A percentile compares a stretch with the other conserved stretches of the same genome.
Evolutionary conservation across 1,284 basidiomycete genomes (phyloP).

Genomic region (Rhodotorula mucilaginosa): DNA sequence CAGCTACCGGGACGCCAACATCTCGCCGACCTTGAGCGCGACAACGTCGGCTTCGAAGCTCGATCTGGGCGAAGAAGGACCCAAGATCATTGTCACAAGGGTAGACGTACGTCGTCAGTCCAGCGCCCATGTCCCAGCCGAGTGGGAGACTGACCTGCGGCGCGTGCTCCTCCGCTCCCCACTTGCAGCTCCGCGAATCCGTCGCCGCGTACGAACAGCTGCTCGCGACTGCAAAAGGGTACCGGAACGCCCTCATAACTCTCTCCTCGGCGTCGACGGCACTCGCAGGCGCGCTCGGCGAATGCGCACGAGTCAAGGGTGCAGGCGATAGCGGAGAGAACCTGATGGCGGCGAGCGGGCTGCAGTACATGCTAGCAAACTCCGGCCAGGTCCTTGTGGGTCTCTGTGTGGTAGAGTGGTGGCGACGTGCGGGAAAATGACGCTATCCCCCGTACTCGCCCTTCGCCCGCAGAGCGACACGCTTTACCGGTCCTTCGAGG

Average conservation of each 20-base stretch:
- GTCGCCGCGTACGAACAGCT: constrained; percentile 37
- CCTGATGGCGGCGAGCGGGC: constrained; percentile 40
- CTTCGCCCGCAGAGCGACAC: constrained; percentile 39
- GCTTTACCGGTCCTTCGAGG: constrained; percentile 43
- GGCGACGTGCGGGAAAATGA: background rate
- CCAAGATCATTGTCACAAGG: constrained; percentile 26
- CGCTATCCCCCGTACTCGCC: background rate
- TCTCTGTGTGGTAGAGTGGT: background rate
- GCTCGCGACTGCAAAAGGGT: constrained; percentile 38
- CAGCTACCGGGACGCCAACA: constrained; percentile 2
- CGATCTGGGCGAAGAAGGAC: constrained; percentile 25
- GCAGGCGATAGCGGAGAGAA: constrained; percentile 39
- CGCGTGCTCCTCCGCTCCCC: no score
- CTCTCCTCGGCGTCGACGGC: constrained; percentile 35
- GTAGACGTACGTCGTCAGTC: constrained; percentile 25
- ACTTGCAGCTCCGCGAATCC: constrained; percentile 35
- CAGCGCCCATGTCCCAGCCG: no score
- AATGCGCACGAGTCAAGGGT: constrained; percentile 44
- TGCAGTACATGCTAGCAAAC: constrained; percentile 44
- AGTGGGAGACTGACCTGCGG: no score
- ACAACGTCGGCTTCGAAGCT: constrained; percentile 19
- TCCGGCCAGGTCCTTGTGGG: constrained; percentile 40
- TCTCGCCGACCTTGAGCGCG: constrained; percentile 21
- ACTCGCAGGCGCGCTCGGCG: constrained; percentile 36
- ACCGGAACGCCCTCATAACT: constrained; percentile 40